These are phyloP conservation scores for Aspergillus sp. DNA, from an alignment of 2,329 filamentous ascomycete species.

Conservation along the genomic window DNA sequence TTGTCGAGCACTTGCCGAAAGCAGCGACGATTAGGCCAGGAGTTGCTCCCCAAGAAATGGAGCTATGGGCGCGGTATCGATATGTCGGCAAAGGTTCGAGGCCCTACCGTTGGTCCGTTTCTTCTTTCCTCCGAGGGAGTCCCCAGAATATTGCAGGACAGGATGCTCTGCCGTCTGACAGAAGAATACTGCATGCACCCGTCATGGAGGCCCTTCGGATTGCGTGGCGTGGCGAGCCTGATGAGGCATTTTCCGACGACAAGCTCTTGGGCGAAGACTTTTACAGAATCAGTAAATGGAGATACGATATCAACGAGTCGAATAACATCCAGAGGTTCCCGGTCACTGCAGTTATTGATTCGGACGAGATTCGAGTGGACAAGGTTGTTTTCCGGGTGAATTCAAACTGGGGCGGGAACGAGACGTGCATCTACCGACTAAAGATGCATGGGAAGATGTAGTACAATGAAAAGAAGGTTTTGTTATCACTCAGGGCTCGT, in stretches of 20 bases:
- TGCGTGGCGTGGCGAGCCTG: conserved; percentile 30
- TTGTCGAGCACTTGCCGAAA: conserved; percentile 69
- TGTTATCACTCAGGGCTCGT: neutral
- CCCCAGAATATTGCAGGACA: conserved; percentile 8
- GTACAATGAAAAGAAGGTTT: neutral
- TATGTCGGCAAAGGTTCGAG: neutral
- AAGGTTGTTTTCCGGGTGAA: conserved; percentile 44
- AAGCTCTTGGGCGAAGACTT: conserved; percentile 35
- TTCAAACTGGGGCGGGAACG: conserved; percentile 44
- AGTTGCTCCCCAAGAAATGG: conserved; percentile 65
- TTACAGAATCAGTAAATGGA: conserved; percentile 41
- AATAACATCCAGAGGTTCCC: conserved; percentile 41
- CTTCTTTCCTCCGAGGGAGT: neutral
- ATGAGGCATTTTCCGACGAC: conserved; percentile 37
- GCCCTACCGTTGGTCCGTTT: neutral
- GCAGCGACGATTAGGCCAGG: conserved; percentile 61
- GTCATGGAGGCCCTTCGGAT: conserved; percentile 33
- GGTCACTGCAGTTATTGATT: conserved; percentile 39
- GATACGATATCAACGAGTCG: conserved; percentile 36
- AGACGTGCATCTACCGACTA: conserved; percentile 49
- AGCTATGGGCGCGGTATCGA: conserved; percentile 64
- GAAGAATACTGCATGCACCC: conserved; percentile 27
- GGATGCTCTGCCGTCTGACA: conserved; percentile 8
- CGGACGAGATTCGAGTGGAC: conserved; percentile 35
- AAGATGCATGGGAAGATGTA: conserved; percentile 42